phyloP scores from a whole-genome alignment of 257 asterid genomes.

The Gardenia jasminoides region DNA sequence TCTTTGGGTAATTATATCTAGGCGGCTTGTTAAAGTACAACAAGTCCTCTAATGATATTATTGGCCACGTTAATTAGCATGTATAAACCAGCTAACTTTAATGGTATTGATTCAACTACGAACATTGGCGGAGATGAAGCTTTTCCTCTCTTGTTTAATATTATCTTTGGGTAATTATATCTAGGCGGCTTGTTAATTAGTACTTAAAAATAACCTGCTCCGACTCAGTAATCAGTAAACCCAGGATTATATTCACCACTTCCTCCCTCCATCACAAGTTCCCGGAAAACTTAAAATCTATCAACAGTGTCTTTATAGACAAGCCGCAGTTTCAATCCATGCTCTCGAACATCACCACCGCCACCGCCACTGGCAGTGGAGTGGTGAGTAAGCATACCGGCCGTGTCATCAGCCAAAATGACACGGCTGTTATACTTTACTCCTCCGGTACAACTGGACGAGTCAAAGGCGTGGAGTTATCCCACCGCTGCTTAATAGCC shows the following conservation, averaged over 20 bases:
- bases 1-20: too few relatives aligned
- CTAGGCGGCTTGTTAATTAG: too few relatives aligned
- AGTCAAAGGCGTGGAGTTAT: slow-evolving; percentile 71
- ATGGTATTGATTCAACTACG: too few relatives aligned
- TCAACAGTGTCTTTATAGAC: slow-evolving; percentile 39
- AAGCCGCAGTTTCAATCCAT: slow-evolving; percentile 50
- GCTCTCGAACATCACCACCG: slow-evolving; percentile 23
- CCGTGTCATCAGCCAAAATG: slow-evolving; percentile 45
- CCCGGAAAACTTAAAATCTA: slow-evolving; percentile 27
- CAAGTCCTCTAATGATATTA: too few relatives aligned
- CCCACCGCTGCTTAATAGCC: slow-evolving; percentile 72
- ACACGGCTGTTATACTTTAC: slow-evolving; percentile 71
- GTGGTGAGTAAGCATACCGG: neutral
- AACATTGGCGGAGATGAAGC: too few relatives aligned
- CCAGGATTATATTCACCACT: slow-evolving; percentile 57
- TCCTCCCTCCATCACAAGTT: slow-evolving; percentile 37
- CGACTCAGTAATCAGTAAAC: slow-evolving; percentile 52
- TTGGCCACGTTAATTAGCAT: too few relatives aligned
- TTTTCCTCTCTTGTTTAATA: too few relatives aligned
- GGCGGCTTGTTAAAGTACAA: too few relatives aligned
- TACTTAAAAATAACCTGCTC: too few relatives aligned
- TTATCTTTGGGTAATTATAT: too few relatives aligned
- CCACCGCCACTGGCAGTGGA: neutral
- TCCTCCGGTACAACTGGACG: slow-evolving; percentile 94
- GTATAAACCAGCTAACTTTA: too few relatives aligned